Evolutionary conservation across 441 rosid genomes (phyloP), one percentile per base, ranked within the genome.

Genomic region (Erodium moschatum): DNA sequence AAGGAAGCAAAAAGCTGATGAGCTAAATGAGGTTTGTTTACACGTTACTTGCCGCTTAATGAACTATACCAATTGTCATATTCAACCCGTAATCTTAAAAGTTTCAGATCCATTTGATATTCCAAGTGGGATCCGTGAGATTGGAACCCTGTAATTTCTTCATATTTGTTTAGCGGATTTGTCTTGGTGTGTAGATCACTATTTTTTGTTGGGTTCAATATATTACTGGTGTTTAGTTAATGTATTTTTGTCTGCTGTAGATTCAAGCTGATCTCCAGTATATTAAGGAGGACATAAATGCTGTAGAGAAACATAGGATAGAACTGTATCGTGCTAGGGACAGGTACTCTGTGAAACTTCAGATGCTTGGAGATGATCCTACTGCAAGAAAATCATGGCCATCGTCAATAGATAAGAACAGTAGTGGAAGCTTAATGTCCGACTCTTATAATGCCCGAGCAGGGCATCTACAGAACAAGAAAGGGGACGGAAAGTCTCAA

Each of bases 1-100:
- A 69, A 79, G 89, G 75, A 95, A 91, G 86, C 96, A 89, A 79
- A 95, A 90, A 79, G 91, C 81, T 71, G 97, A 89, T 71, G 97
- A 95, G 80, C 78, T 95, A 64, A 85, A 80, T 68, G 95, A 91
- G 97, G 99, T 95, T 73, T 61, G 85, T 31, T 71, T 33, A 67
- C 65, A 24, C 64, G 40, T 21, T 1, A 65, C 71, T 71, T 65
- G 29, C 50, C 33, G 24, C 62, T 58, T 54, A 54, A 5, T 52
- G n/a, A 6, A 15, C 19, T 5, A 18, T 52, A 18, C 7, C 7
- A 11, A 18, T 18, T 54, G 21, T 7, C 24, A 7, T 5, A 16
- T 56, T 7, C 19, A 19, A 19, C 21, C 24, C 9, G 1, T 6
- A 56, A 6, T 10, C 62, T 56, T 6, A 6, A 54, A 16, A 13